Conservation (phyloP, 164 flowering plant species). For the Sextonia rubra region DNA sequence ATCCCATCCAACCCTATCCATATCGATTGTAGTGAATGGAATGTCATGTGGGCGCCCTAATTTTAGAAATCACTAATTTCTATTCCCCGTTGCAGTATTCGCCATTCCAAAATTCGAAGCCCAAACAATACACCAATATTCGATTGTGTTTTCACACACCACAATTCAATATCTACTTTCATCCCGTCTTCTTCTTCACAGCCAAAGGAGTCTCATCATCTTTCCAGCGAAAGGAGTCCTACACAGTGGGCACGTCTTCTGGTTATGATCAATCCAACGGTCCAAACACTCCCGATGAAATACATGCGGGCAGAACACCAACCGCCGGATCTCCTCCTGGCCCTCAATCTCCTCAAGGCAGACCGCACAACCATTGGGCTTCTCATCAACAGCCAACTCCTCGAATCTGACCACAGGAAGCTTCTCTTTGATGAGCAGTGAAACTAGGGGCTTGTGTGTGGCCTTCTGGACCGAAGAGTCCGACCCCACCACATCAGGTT, state of each 20-base stretch:
- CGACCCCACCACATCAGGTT: slow-evolving; percentile 4
- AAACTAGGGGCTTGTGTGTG: slow-evolving; percentile 42
- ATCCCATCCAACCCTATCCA: no score
- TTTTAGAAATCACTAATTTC: no score
- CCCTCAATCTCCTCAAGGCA: slow-evolving; percentile 68
- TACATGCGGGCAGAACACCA: slow-evolving; percentile 65
- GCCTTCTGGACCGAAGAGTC: slow-evolving; percentile 13
- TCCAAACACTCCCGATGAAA: slow-evolving; percentile 74
- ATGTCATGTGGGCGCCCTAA: no score
- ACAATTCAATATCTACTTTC: no score
- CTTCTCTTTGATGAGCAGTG: slow-evolving; percentile 57
- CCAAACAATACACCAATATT: no score
- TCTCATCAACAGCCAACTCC: slow-evolving; percentile 25
- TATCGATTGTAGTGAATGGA: no score
- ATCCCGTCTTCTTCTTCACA: background rate
- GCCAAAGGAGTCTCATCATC: slow-evolving; percentile 47
- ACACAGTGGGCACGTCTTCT: slow-evolving; percentile 81
- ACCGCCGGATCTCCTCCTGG: slow-evolving; percentile 59
- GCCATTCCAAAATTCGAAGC: no score
- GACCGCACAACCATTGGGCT: slow-evolving; percentile 67
- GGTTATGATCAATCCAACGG: slow-evolving; percentile 86
- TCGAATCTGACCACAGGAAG: slow-evolving; percentile 58
- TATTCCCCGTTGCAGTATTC: no score
- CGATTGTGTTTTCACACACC: no score
- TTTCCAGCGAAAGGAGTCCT: slow-evolving; percentile 55